These are phyloP conservation scores for Zostera marina DNA, from an alignment of 116 monocot species.

Conservation along the genomic window DNA sequence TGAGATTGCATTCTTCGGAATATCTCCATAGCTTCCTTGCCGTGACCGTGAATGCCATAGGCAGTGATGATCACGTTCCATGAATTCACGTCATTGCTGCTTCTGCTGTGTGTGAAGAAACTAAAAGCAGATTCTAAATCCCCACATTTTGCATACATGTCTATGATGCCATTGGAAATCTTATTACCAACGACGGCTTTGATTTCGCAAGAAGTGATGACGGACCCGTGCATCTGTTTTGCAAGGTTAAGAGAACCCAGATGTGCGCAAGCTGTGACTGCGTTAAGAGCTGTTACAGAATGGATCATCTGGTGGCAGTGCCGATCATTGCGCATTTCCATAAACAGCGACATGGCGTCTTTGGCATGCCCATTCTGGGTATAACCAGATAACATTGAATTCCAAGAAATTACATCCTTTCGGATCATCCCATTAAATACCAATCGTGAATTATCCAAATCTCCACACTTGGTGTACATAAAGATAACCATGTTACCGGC, in stretches of 20 bases:
- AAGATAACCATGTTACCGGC: constrained; percentile 4
- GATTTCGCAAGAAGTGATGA: neutral
- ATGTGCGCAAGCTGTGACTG: constrained; percentile 7
- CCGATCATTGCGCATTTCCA: constrained; percentile 1
- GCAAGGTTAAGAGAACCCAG: constrained; percentile 9
- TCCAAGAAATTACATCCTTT: constrained; percentile 12
- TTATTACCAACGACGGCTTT: constrained; percentile 3
- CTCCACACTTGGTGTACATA: constrained; percentile 8
- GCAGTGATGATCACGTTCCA: constrained; percentile 28
- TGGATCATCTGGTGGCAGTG: neutral
- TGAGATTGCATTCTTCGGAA: constrained; percentile 17
- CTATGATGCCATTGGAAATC: constrained; percentile 14
- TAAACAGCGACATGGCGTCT: constrained; percentile 6
- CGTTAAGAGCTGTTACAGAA: constrained; percentile 5
- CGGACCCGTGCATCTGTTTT: constrained; percentile 4
- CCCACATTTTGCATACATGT: constrained; percentile 30
- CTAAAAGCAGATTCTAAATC: constrained; percentile 5
- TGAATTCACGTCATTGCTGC: constrained; percentile 9
- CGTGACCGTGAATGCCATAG: constrained; percentile 13
- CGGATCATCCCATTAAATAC: constrained; percentile 4
- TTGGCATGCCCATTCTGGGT: constrained; percentile 7
- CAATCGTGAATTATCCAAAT: neutral
- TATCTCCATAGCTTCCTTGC: constrained; percentile 10
- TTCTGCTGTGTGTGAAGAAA: constrained; percentile 11
- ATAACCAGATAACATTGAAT: constrained; percentile 15